Evolutionary conservation across 2,329 filamentous ascomycete species (phyloP).

Genomic region (Dothideomycetes sp.): DNA sequence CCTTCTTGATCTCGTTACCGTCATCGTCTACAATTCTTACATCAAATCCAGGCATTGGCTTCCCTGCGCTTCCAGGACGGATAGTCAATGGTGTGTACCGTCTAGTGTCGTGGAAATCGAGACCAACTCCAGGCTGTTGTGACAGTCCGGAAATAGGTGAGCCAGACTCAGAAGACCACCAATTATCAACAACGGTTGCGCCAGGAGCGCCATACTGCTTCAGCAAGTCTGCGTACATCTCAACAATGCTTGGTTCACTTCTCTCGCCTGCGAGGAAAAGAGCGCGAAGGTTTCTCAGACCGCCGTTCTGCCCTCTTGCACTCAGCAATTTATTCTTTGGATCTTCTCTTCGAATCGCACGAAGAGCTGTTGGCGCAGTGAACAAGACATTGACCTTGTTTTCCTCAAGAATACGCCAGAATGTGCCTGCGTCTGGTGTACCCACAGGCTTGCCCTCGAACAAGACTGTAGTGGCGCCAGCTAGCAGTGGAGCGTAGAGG

Average conservation of each 20-base stretch:
- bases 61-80: slow-evolving; percentile 79
- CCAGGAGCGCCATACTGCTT: slow-evolving; percentile 51
- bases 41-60: slow-evolving; percentile 85
- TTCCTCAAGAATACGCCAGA: slow-evolving; percentile 79
- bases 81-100: slow-evolving; percentile 44
- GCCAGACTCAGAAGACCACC: slow-evolving; percentile 64
- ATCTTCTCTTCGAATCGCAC: slow-evolving; percentile 80
- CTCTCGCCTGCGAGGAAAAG: slow-evolving; percentile 84
- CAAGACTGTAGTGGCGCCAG: slow-evolving; percentile 74
- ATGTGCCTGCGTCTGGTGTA: slow-evolving; percentile 74
- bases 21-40: slow-evolving; percentile 74
- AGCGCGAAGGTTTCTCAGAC: slow-evolving; percentile 59
- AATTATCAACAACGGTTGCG: slow-evolving; percentile 58
- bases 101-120: slow-evolving; percentile 36
- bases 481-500: slow-evolving; percentile 74
- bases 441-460: slow-evolving; percentile 93
- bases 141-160: slow-evolving; percentile 58
- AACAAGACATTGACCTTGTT: slow-evolving; percentile 77
- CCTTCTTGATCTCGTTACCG: slow-evolving; percentile 58
- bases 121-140: slow-evolving; percentile 50
- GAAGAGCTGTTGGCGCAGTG: slow-evolving; percentile 77
- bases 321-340: slow-evolving; percentile 58
- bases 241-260: slow-evolving; percentile 76
- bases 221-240: slow-evolving; percentile 68
- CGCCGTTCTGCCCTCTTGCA: slow-evolving; percentile 53